phyloP scores from a whole-genome alignment of 2,329 filamentous ascomycete species.

The Saccharata proteae region DNA sequence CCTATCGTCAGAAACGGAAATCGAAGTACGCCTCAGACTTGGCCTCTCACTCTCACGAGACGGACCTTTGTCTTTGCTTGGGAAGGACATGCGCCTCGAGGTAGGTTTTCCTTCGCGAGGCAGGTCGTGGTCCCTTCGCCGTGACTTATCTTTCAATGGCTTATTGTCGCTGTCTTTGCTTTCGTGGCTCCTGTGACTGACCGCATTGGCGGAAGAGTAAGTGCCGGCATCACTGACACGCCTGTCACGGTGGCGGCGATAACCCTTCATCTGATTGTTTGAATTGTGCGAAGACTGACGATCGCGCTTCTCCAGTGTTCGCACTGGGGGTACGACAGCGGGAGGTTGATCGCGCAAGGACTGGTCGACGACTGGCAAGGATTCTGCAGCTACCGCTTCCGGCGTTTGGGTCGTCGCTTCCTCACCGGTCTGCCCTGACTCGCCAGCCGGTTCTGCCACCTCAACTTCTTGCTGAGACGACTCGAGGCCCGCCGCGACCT shows the following conservation, averaged over 20 bases:
- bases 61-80: no score
- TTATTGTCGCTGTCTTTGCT: conserved; percentile 1
- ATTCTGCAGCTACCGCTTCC: neutral
- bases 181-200: neutral
- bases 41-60: neutral
- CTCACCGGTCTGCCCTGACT: no score
- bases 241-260: neutral
- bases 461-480: no score
- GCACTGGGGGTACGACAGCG: neutral
- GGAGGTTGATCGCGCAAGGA: neutral
- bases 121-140: neutral
- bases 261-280: no score
- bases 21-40: neutral
- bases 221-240: conserved; percentile 1
- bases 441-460: no score
- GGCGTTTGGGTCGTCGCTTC: no score
- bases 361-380: neutral
- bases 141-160: neutral
- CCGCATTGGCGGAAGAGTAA: neutral
- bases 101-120: no score
- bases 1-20: neutral
- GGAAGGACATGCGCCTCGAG: no score
- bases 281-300: no score
- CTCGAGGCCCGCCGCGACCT: no score
- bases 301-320: no score